A percentile compares a stretch with the other conserved stretches of the same genome.
Conservation (phyloP, 2,329 filamentous ascomycete species). For the Chrysosporium queenslandicum region DNA sequence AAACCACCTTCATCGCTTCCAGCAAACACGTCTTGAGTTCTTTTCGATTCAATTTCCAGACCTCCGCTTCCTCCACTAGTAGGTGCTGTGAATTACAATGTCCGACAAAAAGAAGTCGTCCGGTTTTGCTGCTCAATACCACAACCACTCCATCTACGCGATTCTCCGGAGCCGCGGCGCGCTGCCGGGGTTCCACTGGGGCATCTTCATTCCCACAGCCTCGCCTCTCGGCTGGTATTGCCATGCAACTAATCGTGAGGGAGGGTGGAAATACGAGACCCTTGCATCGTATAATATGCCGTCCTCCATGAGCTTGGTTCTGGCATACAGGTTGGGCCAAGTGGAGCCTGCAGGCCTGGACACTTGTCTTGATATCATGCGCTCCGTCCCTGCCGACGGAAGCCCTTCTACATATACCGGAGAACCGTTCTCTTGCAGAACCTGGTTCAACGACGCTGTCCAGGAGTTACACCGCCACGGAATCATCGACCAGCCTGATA, state of each 20-base stretch:
- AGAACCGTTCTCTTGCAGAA: conserved; percentile 3
- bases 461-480: conserved; percentile 4
- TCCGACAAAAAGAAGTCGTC: neutral
- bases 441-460: conserved; percentile 11
- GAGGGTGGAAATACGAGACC: conserved; percentile 13
- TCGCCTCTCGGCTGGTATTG: neutral
- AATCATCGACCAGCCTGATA: conserved; percentile 1
- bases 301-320: conserved; percentile 9
- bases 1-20: no score
- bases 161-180: conserved; percentile 12
- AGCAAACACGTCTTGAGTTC: no score
- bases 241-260: conserved; percentile 13
- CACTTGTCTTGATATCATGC: neutral
- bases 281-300: conserved; percentile 3
- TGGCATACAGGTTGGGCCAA: conserved; percentile 9
- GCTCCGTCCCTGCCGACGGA: neutral
- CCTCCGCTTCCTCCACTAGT: no score
- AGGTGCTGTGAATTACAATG: neutral
- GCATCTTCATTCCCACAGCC: conserved; percentile 11
- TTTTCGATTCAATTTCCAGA: no score
- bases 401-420: conserved; percentile 9
- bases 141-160: conserved; percentile 14
- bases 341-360: conserved; percentile 1
- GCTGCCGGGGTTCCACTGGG: conserved; percentile 10
- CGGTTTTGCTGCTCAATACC: conserved; percentile 5